Evolutionary conservation across 2,329 filamentous ascomycete genomes (phyloP).

Genomic region (Nothophaeocryptopus gaeumannii): DNA sequence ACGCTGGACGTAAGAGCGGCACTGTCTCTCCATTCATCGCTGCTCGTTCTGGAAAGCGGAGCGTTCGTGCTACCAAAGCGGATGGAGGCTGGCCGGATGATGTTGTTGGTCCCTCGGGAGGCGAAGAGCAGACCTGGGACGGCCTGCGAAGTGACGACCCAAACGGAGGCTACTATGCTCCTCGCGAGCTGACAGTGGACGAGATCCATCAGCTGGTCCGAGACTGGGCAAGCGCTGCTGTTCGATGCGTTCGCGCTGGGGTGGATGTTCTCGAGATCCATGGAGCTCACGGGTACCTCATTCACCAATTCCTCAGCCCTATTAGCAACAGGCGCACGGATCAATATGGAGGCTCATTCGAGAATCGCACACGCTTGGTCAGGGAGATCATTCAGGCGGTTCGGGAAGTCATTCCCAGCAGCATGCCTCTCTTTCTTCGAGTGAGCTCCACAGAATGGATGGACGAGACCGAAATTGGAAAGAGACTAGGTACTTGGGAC

Average conservation of each 20-base stretch:
- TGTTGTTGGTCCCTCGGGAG: constrained; percentile 54
- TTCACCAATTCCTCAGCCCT: constrained; percentile 68
- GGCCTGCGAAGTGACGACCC: constrained; percentile 26
- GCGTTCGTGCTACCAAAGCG: constrained; percentile 51
- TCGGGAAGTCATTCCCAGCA: constrained; percentile 59
- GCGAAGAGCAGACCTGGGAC: constrained; percentile 42
- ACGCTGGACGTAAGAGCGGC: constrained; percentile 66
- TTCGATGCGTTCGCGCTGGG: constrained; percentile 56
- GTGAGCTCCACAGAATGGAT: constrained; percentile 74
- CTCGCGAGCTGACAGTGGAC: constrained; percentile 54
- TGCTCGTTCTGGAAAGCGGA: constrained; percentile 34
- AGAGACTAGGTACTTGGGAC: constrained; percentile 63
- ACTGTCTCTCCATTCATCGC: constrained; percentile 61
- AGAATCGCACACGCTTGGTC: constrained; percentile 66
- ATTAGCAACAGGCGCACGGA: constrained; percentile 66
- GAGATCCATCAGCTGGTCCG: constrained; percentile 66
- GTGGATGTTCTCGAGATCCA: constrained; percentile 79
- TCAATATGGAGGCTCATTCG: constrained; percentile 64
- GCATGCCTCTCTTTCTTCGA: constrained; percentile 69
- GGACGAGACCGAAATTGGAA: constrained; percentile 54
- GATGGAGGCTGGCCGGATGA: constrained; percentile 54
- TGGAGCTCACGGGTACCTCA: constrained; percentile 73
- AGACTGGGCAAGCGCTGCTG: constrained; percentile 62
- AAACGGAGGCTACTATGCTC: constrained; percentile 38
- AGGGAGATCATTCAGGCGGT: constrained; percentile 58